Base-by-base conservation (phyloP, 257 asterid genomes). In the Buddleja alternifolia region DNA sequence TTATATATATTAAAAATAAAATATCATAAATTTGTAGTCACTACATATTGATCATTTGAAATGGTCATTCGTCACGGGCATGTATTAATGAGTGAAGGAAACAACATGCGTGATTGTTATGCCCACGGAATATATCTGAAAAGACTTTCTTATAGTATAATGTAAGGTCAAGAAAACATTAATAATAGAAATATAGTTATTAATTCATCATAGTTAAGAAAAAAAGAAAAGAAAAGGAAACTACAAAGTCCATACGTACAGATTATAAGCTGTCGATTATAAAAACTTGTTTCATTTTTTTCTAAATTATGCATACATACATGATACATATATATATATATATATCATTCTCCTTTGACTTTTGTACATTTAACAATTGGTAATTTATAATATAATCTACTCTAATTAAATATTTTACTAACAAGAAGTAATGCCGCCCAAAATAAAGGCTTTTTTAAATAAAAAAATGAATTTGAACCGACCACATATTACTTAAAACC, bases 341-440 rank as follows among this genome's bases (percentile, higher is more conserved):
- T 39, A 56, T n/a, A 11, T 45, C 14, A 15, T 24, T 58, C n/a
- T 65, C 23, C 72, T 46, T 72, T 72, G 76, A 68, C 78, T 66
- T 76, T 66, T 21, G 4, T 29, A 14, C 10, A 45, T 34, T 45
- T 45, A n/a, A 23, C 44, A 21, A 72, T 24, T 15, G 40, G 53
- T 60, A 40, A 12, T 23, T 66, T 52, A 66, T 54, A 23, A 50
- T 39, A 29, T 29, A 29, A 29, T 29, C 34, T 29, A 29, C 34
- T 29, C 52, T 17, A 58, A 34, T 48, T 6, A 25, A 7, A 57
- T 10, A 42, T 1, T 29, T 12, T 44, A 29, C 8, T 68, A 69
- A 54, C 58, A 59, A 52, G 12, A 55, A 69, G 21, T 67, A 65
- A 59, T 21, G 73, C 67, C 45, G 54, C 17, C 51, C 47, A 25